Conservation (phyloP, 2,329 filamentous ascomycete genomes). For the Phialophora chinensis region DNA sequence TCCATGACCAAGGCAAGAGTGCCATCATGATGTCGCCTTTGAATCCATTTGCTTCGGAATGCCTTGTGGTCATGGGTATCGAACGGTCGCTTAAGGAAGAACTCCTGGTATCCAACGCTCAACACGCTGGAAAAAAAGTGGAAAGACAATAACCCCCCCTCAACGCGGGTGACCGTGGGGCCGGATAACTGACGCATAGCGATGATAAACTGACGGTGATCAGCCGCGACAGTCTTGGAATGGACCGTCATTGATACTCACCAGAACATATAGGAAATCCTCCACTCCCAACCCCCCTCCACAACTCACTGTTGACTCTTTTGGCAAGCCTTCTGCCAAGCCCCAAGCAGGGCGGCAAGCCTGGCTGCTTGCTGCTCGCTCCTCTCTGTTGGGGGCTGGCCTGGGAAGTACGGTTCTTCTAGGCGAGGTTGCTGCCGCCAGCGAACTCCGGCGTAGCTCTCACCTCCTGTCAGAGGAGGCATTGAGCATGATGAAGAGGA, state of each 20-base stretch:
- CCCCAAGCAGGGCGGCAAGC: conserved; percentile 1
- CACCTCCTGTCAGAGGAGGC: conserved; percentile 2
- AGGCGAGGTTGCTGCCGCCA: conserved; percentile 1
- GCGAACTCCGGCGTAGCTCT: neutral
- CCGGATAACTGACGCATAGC: neutral
- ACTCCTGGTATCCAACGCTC: neutral
- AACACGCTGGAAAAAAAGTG: neutral
- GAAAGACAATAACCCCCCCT: neutral
- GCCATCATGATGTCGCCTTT: neutral
- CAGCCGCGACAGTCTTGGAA: neutral
- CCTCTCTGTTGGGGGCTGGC: conserved; percentile 1
- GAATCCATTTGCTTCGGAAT: neutral
- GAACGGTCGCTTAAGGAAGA: neutral
- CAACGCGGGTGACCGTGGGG: neutral
- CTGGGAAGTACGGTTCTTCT: neutral
- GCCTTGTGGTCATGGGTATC: neutral
- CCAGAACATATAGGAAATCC: conserved; percentile 14
- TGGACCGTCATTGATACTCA: conserved; percentile 6
- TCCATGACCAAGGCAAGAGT: neutral
- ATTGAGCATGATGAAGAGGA: neutral
- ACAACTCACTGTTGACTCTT: neutral
- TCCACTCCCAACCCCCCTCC: neutral
- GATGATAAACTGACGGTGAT: neutral
- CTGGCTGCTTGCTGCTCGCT: neutral
- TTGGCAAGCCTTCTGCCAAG: conserved; percentile 1